Percentiles rank a stretch among this genome's conserved stretches.
These are phyloP conservation scores for Aleurites moluccanus DNA, from an alignment of 441 rosid species.

Conservation along the genomic window DNA sequence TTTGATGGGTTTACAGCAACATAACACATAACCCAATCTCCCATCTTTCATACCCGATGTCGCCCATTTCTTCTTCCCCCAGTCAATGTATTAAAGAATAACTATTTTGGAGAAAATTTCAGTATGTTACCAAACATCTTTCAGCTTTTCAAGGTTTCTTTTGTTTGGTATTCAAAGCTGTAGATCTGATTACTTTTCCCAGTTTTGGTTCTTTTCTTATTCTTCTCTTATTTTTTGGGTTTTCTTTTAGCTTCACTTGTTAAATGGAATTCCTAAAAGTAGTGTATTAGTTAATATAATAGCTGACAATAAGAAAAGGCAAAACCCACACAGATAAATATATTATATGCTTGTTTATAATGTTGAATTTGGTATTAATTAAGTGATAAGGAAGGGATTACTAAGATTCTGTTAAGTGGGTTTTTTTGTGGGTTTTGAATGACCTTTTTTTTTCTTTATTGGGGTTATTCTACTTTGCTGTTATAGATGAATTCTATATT, in stretches of 20 bases:
- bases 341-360: slow-evolving; percentile 43
- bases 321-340: background rate
- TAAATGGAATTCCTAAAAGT: slow-evolving; percentile 1
- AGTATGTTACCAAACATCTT: too few species aligned
- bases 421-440: slow-evolving; percentile 18
- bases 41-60: too few species aligned
- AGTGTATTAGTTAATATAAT: slow-evolving; percentile 10
- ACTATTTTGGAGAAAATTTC: too few species aligned
- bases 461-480: slow-evolving; percentile 19
- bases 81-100: too few species aligned
- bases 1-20: too few species aligned
- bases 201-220: slow-evolving; percentile 38
- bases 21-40: too few species aligned
- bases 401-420: slow-evolving; percentile 33
- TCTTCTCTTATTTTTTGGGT: slow-evolving; percentile 22
- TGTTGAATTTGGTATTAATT: slow-evolving; percentile 49
- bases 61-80: too few species aligned
- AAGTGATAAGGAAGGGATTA: slow-evolving; percentile 46
- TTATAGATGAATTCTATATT: slow-evolving; percentile 29
- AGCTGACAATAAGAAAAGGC: background rate
- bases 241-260: slow-evolving; percentile 23
- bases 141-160: too few species aligned
- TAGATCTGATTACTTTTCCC: too few species aligned
- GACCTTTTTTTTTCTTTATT: slow-evolving; percentile 12
- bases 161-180: too few species aligned